Evolutionary conservation across 257 asterid species (phyloP).

Genomic region (Agastache rugosa): DNA sequence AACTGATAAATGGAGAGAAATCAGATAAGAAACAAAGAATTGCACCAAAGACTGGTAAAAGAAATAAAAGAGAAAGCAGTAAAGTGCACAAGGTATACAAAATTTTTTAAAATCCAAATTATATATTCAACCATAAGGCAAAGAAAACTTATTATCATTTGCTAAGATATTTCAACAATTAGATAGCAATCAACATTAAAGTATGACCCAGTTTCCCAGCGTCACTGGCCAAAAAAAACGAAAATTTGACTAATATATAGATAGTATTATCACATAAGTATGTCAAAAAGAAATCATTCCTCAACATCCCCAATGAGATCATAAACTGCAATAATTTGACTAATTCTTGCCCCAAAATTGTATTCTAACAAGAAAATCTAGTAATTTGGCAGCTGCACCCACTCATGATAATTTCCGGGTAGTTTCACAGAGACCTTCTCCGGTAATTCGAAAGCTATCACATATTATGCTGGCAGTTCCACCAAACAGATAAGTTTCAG

Average conservation of each 20-base stretch:
- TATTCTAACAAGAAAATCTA: conserved; percentile 6
- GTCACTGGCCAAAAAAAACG: not conserved
- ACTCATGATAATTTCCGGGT: not conserved
- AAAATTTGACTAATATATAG: not conserved
- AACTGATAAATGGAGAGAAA: conserved; percentile 44
- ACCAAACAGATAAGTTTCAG: conserved; percentile 2
- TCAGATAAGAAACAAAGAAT: conserved; percentile 15
- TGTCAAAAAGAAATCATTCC: not conserved
- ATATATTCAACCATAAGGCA: not conserved
- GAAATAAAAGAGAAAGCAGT: not conserved
- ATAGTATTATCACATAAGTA: not conserved
- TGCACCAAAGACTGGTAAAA: not conserved
- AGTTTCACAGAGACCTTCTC: conserved; percentile 15
- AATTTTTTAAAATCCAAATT: not conserved
- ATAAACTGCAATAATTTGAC: not conserved
- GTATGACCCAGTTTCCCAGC: not conserved
- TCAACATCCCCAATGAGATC: not conserved
- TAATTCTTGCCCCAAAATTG: not conserved
- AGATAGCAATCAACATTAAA: not conserved
- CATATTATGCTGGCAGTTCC: not conserved
- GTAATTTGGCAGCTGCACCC: conserved; percentile 23
- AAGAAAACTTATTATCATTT: not conserved
- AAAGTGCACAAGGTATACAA: not conserved
- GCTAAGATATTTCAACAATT: not conserved
- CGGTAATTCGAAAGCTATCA: conserved; percentile 11